These are phyloP conservation scores for Euphorbia pulcherrima DNA, from an alignment of 345 rosid genomes.

Conservation along the genomic window DNA sequence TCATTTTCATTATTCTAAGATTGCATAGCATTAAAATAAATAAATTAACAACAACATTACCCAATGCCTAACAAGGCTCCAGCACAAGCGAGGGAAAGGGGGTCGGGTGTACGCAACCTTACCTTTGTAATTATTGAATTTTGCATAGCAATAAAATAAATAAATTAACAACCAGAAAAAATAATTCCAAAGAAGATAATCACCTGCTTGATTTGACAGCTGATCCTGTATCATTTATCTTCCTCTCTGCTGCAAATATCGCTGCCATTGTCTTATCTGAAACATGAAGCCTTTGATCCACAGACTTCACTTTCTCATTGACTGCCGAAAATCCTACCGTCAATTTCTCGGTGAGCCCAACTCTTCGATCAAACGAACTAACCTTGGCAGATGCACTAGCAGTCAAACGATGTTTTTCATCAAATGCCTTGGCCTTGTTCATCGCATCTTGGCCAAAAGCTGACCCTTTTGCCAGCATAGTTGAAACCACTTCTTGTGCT, in stretches of 20 bases:
- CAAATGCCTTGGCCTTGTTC: constrained; percentile 91
- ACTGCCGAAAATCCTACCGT: constrained; percentile 79
- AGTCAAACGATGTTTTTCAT: constrained; percentile 73
- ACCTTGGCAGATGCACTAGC: constrained; percentile 94
- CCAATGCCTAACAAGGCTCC: no score
- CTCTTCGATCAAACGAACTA: constrained; percentile 67
- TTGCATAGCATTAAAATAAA: neutral
- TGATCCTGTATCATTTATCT: constrained; percentile 85
- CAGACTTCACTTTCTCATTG: constrained; percentile 88
- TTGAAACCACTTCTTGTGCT: constrained; percentile 85
- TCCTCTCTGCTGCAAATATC: constrained; percentile 88
- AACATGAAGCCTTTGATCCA: constrained; percentile 89
- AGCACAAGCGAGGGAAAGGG: no score
- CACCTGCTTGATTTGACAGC: constrained; percentile 98
- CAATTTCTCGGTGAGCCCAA: constrained; percentile 77
- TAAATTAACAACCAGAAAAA: neutral
- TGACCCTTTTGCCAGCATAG: constrained; percentile 77
- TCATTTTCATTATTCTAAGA: neutral
- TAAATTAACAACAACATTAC: neutral
- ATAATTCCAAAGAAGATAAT: constrained; percentile 2
- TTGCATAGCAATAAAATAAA: no score
- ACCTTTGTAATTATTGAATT: no score
- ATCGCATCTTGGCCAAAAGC: constrained; percentile 87
- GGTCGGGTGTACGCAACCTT: no score
- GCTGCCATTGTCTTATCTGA: constrained; percentile 99